Base-by-base conservation (phyloP, 1,284 basidiomycete species). In the Vanrija humicola region DNA sequence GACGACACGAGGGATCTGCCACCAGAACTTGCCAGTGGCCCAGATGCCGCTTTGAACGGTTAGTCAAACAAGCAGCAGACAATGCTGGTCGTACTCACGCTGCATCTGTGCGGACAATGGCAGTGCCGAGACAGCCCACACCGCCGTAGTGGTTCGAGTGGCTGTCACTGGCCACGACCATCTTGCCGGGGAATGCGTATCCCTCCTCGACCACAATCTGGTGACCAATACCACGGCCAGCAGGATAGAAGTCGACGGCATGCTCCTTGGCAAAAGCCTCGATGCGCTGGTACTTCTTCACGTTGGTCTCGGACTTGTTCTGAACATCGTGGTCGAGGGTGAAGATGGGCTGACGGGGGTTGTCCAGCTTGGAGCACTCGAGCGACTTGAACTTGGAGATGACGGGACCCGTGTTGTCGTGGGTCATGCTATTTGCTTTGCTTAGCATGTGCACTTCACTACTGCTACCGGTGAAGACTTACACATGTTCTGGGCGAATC, bases 21-120 rank as follows among this genome's bases (percentile, higher is more conserved):
- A 98, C 95, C 95, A 99, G 5, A 96, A 98, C 77, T 92, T 92
- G 43, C 95, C 92, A 0, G 96, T 98, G 3, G 96, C 93, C 95
- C 95, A 99, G 18, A 99, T 85, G 2, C 95, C 94, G 68, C 61
- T 76, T 59, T 2, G 16, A 15, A 53, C 39, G 15, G 54, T 43
- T 28, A 40, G 42, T 18, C 26, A 16, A 25, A 34, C n/a, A 18
- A 10, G 18, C 25, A 47, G 21, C 9, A 4, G 3, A n/a, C 9
- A 16, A 19, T 8, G 5, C 4, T 2, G 7, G 40, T 18, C 12
- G 23, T 23, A 69, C 66, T 71, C 53, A 77, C 64, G 75, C 74
- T 34, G 75, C 75, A 51, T 77, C 75, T 3, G 90, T 93, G 44
- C 90, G 84, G 5, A 94, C 95, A 64, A 98, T 96, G 1, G 95